Evolutionary conservation across 108 stramenopile genomes (phyloP).

Genomic region (Parmales sp.): DNA sequence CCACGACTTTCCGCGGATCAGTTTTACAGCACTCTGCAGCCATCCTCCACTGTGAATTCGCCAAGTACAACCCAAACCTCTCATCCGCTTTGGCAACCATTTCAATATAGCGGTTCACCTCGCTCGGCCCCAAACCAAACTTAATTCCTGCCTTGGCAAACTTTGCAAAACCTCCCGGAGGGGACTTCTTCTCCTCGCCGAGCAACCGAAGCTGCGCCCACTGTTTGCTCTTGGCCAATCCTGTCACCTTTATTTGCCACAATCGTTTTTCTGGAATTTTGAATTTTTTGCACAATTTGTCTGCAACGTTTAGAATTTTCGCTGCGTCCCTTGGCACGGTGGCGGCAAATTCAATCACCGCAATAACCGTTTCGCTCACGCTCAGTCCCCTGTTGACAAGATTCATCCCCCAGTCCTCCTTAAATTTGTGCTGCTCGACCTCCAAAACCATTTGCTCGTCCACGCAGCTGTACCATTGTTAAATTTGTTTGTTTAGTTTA

Average conservation of each 20-base stretch:
- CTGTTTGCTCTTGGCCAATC: constrained; percentile 55
- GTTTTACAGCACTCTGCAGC: constrained; percentile 63
- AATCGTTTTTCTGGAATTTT: constrained; percentile 68
- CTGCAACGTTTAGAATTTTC: constrained; percentile 54
- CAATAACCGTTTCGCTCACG: constrained; percentile 50
- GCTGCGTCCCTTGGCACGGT: constrained; percentile 52
- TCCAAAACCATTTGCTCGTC: background rate
- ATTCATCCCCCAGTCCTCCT: constrained; percentile 43
- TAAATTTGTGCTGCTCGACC: constrained; percentile 32
- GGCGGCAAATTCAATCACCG: constrained; percentile 51
- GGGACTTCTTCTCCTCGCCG: constrained; percentile 61
- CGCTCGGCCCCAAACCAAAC: constrained; percentile 36
- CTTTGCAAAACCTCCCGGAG: constrained; percentile 69
- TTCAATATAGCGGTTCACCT: constrained; percentile 59
- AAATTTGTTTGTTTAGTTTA: constrained; percentile 17
- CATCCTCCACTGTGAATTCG: constrained; percentile 55
- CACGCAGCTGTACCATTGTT: constrained; percentile 7
- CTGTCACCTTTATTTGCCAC: constrained; percentile 70
- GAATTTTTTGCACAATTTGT: constrained; percentile 72
- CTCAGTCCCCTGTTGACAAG: constrained; percentile 57
- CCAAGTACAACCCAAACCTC: constrained; percentile 55
- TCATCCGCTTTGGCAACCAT: constrained; percentile 54
- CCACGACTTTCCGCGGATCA: too few species aligned
- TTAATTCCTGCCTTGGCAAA: constrained; percentile 70
- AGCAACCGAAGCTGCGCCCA: constrained; percentile 56